phyloP scores from a whole-genome alignment of 177 flowering plant genomes.

The Telopea speciosissima region DNA sequence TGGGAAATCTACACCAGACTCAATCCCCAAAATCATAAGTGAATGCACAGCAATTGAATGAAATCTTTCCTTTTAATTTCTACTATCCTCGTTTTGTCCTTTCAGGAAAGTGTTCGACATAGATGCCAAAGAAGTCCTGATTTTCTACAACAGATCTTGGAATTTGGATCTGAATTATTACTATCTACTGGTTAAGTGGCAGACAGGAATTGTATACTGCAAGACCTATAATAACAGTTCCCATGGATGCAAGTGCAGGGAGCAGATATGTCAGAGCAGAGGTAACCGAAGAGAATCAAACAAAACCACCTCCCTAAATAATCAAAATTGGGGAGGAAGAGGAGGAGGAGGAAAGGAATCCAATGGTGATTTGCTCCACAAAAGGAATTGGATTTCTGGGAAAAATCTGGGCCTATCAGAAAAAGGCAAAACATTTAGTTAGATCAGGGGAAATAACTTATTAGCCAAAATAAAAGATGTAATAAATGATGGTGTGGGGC shows the following conservation, averaged over 20 bases:
- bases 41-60: conserved; percentile 4
- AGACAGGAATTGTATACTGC: neutral
- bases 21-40: conserved; percentile 13
- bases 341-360: conserved; percentile 13
- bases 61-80: neutral
- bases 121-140: neutral
- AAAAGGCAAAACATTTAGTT: conserved; percentile 33
- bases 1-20: conserved; percentile 13
- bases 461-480: conserved; percentile 15
- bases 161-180: conserved; percentile 9
- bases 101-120: neutral
- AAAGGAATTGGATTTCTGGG: conserved; percentile 32
- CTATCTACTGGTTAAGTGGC: conserved; percentile 8
- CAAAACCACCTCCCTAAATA: conserved; percentile 16
- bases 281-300: conserved; percentile 19
- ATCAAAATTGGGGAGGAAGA: conserved; percentile 17
- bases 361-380: conserved; percentile 27
- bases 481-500: conserved; percentile 23
- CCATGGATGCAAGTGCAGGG: conserved; percentile 12
- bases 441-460: conserved; percentile 48
- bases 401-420: conserved; percentile 36
- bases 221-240: neutral
- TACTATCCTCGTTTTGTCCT: neutral
- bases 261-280: conserved; percentile 26
- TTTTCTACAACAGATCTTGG: conserved; percentile 6